Base-by-base conservation (phyloP, 805 yeast species). In the Metschnikowia dekortorum region DNA sequence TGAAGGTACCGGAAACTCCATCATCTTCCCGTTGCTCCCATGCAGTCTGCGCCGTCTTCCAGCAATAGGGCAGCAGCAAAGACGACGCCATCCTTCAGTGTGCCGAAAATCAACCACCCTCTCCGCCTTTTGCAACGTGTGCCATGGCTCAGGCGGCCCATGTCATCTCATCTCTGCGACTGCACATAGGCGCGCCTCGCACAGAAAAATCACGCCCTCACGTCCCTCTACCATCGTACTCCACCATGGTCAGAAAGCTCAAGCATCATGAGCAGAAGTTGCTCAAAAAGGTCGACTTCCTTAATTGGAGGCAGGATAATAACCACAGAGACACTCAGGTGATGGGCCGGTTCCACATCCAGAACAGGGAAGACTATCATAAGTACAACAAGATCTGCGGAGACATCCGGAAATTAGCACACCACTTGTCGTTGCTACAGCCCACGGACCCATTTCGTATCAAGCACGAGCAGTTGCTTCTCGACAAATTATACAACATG, bases 281-380 rank as follows among this genome's bases (percentile, higher is more conserved):
- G 61, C 80, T 94, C 61, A 90, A 87, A 75, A 94, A 94, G 69
- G 98, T 94, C 47, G 97, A 94, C 65, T 89, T 94, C 73, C 87
- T 89, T 46, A 95, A 94, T 68, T 94, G 98, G 97, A 94, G 94
- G 68, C 96, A 89, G 61, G 99, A 94, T 66, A 84, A 86, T 49
- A 89, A 92, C 31, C 99, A 94, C 68, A 76, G 99, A 59, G 99
- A 92, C 60, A 84, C 96, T n/a, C 92, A 88, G 68, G 96, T 94
- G 33, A 94, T 94, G 96, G 80, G 95, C 60, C 85, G 88, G 48
- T 94, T 91, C 68, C 97, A 92, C 66, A 80, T 94, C 42, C 96
- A 90, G 65, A 87, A 91, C 66, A 81, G 99, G 66, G 97, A 90
- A 66, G 99, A 94, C 67, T 94, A 94, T 66, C 95, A 87, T 67